phyloP scores from a whole-genome alignment of 495 filamentous ascomycete genomes.

The Annulohypoxylon moriforme region DNA sequence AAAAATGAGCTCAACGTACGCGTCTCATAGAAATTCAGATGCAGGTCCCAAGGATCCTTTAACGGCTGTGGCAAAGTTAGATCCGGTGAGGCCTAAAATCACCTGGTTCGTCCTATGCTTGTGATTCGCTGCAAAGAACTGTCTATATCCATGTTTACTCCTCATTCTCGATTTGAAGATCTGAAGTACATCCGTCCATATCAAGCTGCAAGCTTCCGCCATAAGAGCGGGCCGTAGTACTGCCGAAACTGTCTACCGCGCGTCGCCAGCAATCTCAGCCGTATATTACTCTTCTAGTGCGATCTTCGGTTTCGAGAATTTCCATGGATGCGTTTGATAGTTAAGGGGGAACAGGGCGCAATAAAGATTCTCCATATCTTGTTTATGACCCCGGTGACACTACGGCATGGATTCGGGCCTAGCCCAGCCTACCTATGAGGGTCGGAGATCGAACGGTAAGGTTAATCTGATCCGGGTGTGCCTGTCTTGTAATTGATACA shows the following conservation, averaged over 20 bases:
- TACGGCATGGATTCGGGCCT: background rate
- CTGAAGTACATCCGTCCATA: too few species aligned
- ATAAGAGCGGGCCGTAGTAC: background rate
- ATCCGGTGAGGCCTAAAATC: background rate
- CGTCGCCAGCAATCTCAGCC: background rate
- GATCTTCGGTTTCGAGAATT: background rate
- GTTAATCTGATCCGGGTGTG: background rate
- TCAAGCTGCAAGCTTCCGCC: background rate
- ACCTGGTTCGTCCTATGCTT: background rate
- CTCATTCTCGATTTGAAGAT: background rate
- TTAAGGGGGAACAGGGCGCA: background rate
- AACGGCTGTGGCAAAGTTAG: background rate
- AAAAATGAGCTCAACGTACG: background rate
- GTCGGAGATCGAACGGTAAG: background rate
- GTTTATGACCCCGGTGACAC: background rate
- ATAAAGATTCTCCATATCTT: constrained; percentile 1
- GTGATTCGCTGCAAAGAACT: background rate
- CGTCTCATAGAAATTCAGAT: background rate
- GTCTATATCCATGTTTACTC: background rate
- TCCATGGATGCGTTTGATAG: background rate
- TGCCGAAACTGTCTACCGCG: background rate
- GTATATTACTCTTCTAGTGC: background rate
- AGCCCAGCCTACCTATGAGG: background rate
- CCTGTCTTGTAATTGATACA: background rate
- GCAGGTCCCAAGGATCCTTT: background rate